Base-by-base conservation (phyloP, 495 filamentous ascomycete species). In the Neohortaea acidophila region DNA sequence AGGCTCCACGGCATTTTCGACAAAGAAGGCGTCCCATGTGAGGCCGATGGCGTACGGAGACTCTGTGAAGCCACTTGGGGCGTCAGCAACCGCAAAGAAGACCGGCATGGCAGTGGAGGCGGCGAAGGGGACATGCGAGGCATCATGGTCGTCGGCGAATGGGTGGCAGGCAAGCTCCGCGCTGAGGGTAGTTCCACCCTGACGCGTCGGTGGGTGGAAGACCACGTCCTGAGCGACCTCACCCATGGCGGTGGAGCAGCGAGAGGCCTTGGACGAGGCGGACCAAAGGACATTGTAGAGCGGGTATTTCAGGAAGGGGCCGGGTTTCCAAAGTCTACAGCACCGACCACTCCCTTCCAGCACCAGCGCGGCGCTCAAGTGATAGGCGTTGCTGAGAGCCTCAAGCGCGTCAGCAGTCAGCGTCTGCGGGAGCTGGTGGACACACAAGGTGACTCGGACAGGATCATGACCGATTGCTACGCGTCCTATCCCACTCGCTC, bases 41-140 rank as follows among this genome's bases (percentile, higher is more conserved):
- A 94, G 49, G 74, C 72, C 41, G 87, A 93, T 49, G 91, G 80
- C 2, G 81, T 86, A 11, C 70, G 89, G 46, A 75, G 83, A 41
- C 64, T 97, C 9, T 94, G 91, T 48, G 89, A 96, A 67, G 76
- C 81, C 14, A 74, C 83, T 5, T 94, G 85, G 85, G 85, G 85
- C n/a, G 70, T 91, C 47, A 73, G 66, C 32, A 70, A 62, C 44
- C 71, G 75, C 15, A 69, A 70, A 57, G 61, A 82, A 62, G 49
- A 67, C 51, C 49, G 66, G 56, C 53, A 61, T 9, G 48, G 58
- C 21, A 53, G 44, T 43, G 54, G 77, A 34, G 79, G 76, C 31
- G 75, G 75, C 9, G 84, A 93, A 51, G 89, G 89, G 25, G 89
- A 97, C 56, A 77, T 97, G 23, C 73, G 89, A 46, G 82, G 84